Percentiles rank a stretch among this genome's conserved stretches.
These are phyloP conservation scores for Prunella vulgaris DNA, from an alignment of 257 asterid species.

Conservation along the genomic window DNA sequence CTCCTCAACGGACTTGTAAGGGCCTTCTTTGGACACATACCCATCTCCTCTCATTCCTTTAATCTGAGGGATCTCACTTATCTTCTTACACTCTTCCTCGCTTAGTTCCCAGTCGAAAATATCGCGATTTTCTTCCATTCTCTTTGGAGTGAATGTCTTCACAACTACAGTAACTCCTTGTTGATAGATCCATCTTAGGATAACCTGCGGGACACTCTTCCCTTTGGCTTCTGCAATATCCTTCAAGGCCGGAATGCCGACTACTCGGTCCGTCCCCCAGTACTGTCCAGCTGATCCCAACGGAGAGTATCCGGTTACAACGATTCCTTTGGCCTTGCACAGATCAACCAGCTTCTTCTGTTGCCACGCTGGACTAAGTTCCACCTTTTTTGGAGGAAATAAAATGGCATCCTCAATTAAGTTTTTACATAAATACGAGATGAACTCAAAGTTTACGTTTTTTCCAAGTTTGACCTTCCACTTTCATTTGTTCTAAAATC, in stretches of 20 bases:
- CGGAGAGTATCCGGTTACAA: neutral
- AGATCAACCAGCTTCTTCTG: conserved; percentile 2
- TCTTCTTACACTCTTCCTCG: neutral
- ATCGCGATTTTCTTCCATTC: conserved; percentile 1
- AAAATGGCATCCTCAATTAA: no score
- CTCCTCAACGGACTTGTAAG: neutral
- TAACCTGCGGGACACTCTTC: neutral
- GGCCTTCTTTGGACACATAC: neutral
- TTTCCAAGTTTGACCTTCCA: no score
- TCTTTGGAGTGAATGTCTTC: neutral
- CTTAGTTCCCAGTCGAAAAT: conserved; percentile 1
- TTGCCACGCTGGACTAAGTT: conserved; percentile 2
- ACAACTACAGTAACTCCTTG: neutral
- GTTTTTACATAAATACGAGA: no score
- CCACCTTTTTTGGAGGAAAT: neutral
- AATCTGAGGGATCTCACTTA: neutral
- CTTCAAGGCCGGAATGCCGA: neutral
- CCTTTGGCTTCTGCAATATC: conserved; percentile 1
- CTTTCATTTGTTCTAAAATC: no score
- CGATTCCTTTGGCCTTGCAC: neutral
- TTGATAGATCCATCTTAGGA: neutral
- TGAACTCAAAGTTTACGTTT: no score
- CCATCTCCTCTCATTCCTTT: neutral
- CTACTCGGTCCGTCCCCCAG: neutral
- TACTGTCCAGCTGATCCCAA: neutral